These are phyloP conservation scores for Amphicarpaea edgeworthii DNA, from an alignment of 306 rosid species.

Conservation along the genomic window DNA sequence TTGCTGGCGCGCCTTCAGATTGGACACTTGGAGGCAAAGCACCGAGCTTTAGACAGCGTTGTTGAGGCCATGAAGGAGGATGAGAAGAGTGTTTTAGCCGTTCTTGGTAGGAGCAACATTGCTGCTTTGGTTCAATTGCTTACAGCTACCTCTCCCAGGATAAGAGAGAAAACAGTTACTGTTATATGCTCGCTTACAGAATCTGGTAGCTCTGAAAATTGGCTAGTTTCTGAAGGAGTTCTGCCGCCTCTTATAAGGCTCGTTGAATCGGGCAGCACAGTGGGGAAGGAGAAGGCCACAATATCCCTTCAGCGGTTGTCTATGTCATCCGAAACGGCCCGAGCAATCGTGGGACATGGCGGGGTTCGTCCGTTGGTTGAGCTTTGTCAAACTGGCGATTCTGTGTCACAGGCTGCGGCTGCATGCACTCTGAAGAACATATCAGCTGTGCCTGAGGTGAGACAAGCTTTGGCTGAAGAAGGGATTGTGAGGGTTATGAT, in stretches of 20 bases:
- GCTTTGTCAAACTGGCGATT: conserved; percentile 79
- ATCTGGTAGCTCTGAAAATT: conserved; percentile 67
- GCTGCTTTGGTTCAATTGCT: conserved; percentile 84
- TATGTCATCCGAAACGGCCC: conserved; percentile 69
- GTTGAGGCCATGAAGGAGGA: conserved; percentile 88
- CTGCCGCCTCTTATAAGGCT: conserved; percentile 87
- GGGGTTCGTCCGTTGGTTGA: conserved; percentile 77
- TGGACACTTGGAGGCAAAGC: conserved; percentile 84
- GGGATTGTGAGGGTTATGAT: conserved; percentile 72
- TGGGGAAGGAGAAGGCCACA: conserved; percentile 86
- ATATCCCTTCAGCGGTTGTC: conserved; percentile 87
- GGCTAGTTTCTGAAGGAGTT: conserved; percentile 87
- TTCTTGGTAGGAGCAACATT: conserved; percentile 74
- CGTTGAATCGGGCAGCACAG: conserved; percentile 78
- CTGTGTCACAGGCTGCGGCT: conserved; percentile 84
- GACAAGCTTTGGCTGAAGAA: conserved; percentile 80
- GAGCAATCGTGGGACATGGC: conserved; percentile 76
- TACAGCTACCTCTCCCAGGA: conserved; percentile 74
- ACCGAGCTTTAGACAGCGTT: conserved; percentile 76
- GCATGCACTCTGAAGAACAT: conserved; percentile 83
- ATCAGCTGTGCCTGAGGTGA: conserved; percentile 81
- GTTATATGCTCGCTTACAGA: conserved; percentile 84
- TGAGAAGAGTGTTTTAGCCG: conserved; percentile 69
- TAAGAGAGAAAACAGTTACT: conserved; percentile 81
- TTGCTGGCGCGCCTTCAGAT: conserved; percentile 91